A percentile compares a stretch with the other conserved stretches of the same genome.
Evolutionary conservation across 75 land plant genomes (phyloP).

Genomic region (Cupressus sempervirens): DNA sequence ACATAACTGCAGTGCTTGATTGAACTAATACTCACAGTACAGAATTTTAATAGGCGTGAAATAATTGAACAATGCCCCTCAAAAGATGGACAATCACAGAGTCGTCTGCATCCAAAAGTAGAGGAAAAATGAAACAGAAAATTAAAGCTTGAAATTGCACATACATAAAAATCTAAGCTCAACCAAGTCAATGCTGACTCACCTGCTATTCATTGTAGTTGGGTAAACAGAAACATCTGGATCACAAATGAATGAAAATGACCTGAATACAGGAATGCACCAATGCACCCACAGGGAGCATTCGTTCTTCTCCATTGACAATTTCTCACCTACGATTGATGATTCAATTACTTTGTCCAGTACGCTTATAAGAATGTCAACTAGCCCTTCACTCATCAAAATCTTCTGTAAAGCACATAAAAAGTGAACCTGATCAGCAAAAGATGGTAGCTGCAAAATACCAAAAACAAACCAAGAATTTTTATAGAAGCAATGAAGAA

Average conservation of each 20-base stretch:
- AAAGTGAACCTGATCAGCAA: not conserved
- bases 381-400: constrained; percentile 56
- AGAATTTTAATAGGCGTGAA: constrained; percentile 9
- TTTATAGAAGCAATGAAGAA: constrained; percentile 8
- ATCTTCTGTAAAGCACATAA: constrained; percentile 41
- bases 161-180: not conserved
- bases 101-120: constrained; percentile 4
- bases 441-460: constrained; percentile 3
- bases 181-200: constrained; percentile 1
- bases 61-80: constrained; percentile 8
- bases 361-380: constrained; percentile 36
- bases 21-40: constrained; percentile 7
- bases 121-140: not conserved
- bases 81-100: constrained; percentile 16
- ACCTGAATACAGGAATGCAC: constrained; percentile 53
- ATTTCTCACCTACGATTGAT: constrained; percentile 22
- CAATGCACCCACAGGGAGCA: constrained; percentile 30
- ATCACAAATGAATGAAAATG: constrained; percentile 51
- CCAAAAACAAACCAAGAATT: constrained; percentile 9
- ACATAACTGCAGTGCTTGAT: not conserved
- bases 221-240: constrained; percentile 19
- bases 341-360: constrained; percentile 32
- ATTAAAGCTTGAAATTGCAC: not conserved
- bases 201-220: constrained; percentile 37
- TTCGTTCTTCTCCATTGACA: constrained; percentile 19